Base-by-base conservation (phyloP, 2,329 filamentous ascomycete species). In the Cercospora berteroae region DNA sequence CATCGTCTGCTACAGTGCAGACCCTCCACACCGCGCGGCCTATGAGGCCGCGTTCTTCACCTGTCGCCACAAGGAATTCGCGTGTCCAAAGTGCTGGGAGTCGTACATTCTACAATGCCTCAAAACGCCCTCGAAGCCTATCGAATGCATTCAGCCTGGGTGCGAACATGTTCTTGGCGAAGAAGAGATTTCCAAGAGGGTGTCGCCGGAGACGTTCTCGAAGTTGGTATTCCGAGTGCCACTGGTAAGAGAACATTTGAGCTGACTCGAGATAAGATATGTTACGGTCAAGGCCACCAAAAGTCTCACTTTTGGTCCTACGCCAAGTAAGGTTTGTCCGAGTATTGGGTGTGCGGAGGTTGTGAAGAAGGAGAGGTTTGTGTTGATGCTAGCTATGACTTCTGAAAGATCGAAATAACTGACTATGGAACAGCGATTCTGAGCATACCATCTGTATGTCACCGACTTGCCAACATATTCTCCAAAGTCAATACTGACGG, bases 181-280 rank as follows among this genome's bases (percentile, higher is more conserved):
- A 16, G 12, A 55, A 23, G 48, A 55, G 7, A 25, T 55, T 7
- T 25, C 25, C 23, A 25, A 55, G 48, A 55, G 48, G 20, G 48
- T 25, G 23, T n/a, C 23, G 23, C 12, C 48, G 6, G 23, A 16
- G 5, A 55, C 48, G 5, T 27, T 7, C 20, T 55, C 16, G 13
- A 55, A 55, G 48, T 55, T 55, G 23, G 48, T 27, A 7, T 29
- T 3, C 9, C 20, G 8, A 16, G 20, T 5, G 8, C 3, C 1
- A 13, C 23, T 52, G 4, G 6, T 2, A 13, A 9, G 7, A 7
- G 16, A 3, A 5, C n/a, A 7, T 27, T 27, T 8, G 18, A 7
- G 48, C 48, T 55, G 48, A 55, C 23, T 55, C 48, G 48, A 55
- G n/a, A n/a, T n/a, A n/a, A n/a, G n/a, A n/a, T n/a, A n/a, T n/a